A percentile compares a stretch with the other conserved stretches of the same genome.
These are phyloP conservation scores for Linnemannia exigua DNA, from an alignment of 192 early-diverging fungal species.

Conservation along the genomic window DNA sequence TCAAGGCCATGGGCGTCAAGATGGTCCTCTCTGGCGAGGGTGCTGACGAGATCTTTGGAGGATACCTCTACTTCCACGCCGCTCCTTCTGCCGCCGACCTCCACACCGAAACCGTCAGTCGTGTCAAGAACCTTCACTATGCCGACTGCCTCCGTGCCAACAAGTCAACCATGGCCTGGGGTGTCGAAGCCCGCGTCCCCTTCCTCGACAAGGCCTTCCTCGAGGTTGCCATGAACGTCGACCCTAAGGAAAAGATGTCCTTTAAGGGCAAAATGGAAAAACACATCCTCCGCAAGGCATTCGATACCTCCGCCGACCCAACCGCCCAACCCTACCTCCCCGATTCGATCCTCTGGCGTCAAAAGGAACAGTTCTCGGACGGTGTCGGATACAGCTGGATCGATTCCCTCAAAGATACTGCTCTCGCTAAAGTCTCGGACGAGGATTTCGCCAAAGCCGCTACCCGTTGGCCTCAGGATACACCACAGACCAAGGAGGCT, in stretches of 20 bases:
- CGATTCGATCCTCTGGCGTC: slow-evolving; percentile 93
- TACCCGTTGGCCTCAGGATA: slow-evolving; percentile 88
- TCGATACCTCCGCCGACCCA: slow-evolving; percentile 89
- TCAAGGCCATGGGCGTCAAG: slow-evolving; percentile 99
- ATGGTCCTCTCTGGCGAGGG: slow-evolving; percentile 99
- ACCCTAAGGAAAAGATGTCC: slow-evolving; percentile 87
- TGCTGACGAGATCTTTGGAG: slow-evolving; percentile 97
- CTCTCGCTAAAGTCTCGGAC: slow-evolving; percentile 80
- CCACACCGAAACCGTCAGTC: slow-evolving; percentile 91
- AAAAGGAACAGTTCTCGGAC: slow-evolving; percentile 99
- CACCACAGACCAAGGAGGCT: slow-evolving; percentile 96
- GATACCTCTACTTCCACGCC: slow-evolving; percentile 98
- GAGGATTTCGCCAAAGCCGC: slow-evolving; percentile 77
- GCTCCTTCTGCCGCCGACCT: slow-evolving; percentile 86
- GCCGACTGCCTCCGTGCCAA: slow-evolving; percentile 98
- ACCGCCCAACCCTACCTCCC: slow-evolving; percentile 86
- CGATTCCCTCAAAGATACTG: slow-evolving; percentile 88
- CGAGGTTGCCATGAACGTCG: slow-evolving; percentile 92
- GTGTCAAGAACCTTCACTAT: slow-evolving; percentile 98
- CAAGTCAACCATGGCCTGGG: slow-evolving; percentile 99
- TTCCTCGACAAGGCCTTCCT: slow-evolving; percentile 96
- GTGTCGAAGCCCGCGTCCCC: slow-evolving; percentile 97
- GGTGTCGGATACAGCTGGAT: slow-evolving; percentile 99
- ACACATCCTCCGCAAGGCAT: slow-evolving; percentile 94
- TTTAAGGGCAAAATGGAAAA: slow-evolving; percentile 90